These are phyloP conservation scores for Centrapalus pauciflorus DNA, from an alignment of 129 eudicot genomes.

Conservation along the genomic window DNA sequence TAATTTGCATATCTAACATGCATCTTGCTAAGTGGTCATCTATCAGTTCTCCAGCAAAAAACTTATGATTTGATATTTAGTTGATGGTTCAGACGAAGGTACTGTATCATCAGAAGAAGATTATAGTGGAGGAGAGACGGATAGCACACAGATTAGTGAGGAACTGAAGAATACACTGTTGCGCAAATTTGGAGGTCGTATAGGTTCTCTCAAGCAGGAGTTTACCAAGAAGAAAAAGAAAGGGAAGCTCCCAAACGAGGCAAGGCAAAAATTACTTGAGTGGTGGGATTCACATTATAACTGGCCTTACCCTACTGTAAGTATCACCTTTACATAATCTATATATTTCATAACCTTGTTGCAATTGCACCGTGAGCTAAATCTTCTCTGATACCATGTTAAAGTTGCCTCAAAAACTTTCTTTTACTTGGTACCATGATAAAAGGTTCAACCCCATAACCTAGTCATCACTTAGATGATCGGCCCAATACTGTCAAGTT, in stretches of 20 bases:
- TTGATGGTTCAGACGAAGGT: slow-evolving; percentile 28
- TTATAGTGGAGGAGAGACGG: slow-evolving; percentile 48
- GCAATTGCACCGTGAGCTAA: background rate
- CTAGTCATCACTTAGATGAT: too few relatives aligned
- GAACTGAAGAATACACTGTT: slow-evolving; percentile 73
- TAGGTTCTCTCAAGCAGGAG: slow-evolving; percentile 50
- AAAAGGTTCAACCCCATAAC: too few relatives aligned
- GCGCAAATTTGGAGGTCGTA: slow-evolving; percentile 68
- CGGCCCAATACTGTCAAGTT: background rate
- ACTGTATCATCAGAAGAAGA: slow-evolving; percentile 59
- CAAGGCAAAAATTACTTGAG: slow-evolving; percentile 66
- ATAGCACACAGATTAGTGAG: slow-evolving; percentile 37
- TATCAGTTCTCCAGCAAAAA: too few relatives aligned
- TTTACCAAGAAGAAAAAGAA: slow-evolving; percentile 84
- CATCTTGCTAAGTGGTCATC: background rate
- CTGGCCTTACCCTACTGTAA: slow-evolving; percentile 98
- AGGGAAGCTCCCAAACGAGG: slow-evolving; percentile 89
- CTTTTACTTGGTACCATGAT: too few relatives aligned
- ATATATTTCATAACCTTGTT: background rate
- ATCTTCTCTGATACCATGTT: background rate
- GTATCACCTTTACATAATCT: background rate
- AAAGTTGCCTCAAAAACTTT: too few relatives aligned
- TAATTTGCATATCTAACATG: background rate
- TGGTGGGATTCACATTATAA: slow-evolving; percentile 88
- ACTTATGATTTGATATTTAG: background rate